Percentiles rank a stretch among this genome's conserved stretches.
phyloP scores from a whole-genome alignment of 2,329 filamentous ascomycete genomes.

The Hymenoscyphus scutula region DNA sequence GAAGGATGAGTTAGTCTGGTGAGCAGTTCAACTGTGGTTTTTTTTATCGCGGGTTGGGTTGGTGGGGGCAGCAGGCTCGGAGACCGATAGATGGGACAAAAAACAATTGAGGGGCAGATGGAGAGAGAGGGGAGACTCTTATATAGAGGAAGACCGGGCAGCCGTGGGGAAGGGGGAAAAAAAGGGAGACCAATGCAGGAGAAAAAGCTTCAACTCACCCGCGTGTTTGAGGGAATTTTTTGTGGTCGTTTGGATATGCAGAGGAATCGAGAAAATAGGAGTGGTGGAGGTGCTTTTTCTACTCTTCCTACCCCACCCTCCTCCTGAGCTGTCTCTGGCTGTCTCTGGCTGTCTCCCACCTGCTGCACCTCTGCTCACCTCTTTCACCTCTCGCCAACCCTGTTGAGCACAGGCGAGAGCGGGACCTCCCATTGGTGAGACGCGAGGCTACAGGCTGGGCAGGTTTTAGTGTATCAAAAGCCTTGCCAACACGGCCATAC shows the following conservation, averaged over 20 bases:
- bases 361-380: background rate
- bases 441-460: background rate
- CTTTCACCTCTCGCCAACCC: background rate
- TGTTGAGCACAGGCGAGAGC: too few relatives aligned
- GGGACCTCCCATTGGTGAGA: background rate
- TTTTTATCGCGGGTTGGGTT: conserved; percentile 13
- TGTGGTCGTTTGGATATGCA: background rate
- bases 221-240: conserved; percentile 19
- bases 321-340: too few relatives aligned
- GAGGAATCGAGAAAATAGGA: conserved; percentile 5
- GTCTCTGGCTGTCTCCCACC: background rate
- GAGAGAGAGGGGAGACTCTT: background rate
- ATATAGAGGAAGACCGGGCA: background rate
- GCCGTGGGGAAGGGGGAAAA: too few relatives aligned
- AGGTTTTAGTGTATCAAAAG: background rate
- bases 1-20: background rate
- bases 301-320: background rate
- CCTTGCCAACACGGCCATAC: background rate
- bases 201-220: conserved; percentile 7
- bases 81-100: conserved; percentile 6
- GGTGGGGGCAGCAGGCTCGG: conserved; percentile 12
- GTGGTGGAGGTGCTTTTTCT: too few relatives aligned
- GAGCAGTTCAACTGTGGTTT: conserved; percentile 12
- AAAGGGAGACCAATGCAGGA: background rate
- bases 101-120: background rate